Conservation (phyloP, 1,139 yeast species). For the Tardiomyces digboiensis region DNA sequence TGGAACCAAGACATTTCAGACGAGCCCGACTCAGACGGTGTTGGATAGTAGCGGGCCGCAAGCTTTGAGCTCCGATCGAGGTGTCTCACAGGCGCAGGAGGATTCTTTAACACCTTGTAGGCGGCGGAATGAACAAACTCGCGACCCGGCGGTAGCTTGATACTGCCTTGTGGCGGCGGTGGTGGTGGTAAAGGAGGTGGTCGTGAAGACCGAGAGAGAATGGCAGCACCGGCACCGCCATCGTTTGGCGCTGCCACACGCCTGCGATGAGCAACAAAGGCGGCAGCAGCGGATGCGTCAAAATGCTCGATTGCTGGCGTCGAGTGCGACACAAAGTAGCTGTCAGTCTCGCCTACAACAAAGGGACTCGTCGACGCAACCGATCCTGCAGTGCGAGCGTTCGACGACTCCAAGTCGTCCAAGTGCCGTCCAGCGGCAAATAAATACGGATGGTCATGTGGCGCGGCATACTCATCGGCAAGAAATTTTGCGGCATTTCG, state of each 20-base stretch:
- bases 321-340: background rate
- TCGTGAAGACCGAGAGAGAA: background rate
- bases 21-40: background rate
- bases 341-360: background rate
- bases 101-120: background rate
- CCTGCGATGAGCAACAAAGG: background rate
- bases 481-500: background rate
- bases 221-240: background rate
- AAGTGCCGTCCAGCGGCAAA: constrained; percentile 1
- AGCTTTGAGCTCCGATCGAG: background rate
- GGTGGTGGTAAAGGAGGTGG: no score
- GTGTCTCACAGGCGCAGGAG: background rate
- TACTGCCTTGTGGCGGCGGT: background rate
- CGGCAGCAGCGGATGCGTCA: background rate
- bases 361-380: background rate
- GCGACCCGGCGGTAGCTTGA: no score
- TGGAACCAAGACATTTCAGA: background rate
- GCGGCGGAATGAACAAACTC: background rate
- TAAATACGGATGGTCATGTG: background rate
- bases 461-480: background rate
- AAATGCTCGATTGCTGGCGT: background rate
- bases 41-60: background rate
- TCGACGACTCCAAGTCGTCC: background rate
- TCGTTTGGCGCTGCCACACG: background rate
- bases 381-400: background rate